Conservation (phyloP, 345 rosid genomes). For the Bruguiera gymnorhiza region DNA sequence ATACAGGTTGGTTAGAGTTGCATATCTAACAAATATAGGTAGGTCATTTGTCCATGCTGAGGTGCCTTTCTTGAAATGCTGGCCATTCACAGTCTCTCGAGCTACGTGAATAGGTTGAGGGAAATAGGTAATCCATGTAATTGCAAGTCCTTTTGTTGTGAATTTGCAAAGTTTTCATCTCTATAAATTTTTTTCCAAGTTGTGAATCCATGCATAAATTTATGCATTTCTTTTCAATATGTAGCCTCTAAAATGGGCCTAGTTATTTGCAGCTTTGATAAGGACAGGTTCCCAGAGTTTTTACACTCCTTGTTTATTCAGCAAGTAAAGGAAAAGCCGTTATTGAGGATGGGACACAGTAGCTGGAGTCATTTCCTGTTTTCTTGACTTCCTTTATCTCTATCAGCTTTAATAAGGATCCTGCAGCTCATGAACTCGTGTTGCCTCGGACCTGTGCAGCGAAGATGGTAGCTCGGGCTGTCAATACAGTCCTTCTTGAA, state of each 20-base stretch:
- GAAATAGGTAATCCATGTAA: background rate
- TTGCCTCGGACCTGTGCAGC: constrained; percentile 23
- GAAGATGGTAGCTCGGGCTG: too few species aligned
- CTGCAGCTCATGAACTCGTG: constrained; percentile 41
- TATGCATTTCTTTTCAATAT: background rate
- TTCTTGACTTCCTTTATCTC: constrained; percentile 58
- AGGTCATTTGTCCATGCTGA: too few species aligned
- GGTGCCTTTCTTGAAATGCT: background rate
- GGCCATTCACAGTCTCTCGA: too few species aligned
- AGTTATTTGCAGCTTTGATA: background rate
- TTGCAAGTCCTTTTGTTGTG: background rate
- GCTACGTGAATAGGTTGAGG: background rate
- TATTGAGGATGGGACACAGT: constrained; percentile 52
- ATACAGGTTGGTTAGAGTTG: too few species aligned
- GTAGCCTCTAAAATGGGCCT: background rate
- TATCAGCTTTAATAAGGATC: constrained; percentile 38
- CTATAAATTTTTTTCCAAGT: background rate
- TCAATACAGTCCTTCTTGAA: constrained; percentile 33
- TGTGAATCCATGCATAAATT: too few species aligned
- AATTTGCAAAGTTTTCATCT: background rate
- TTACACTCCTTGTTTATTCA: constrained; percentile 35
- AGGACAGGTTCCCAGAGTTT: constrained; percentile 40
- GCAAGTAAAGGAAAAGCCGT: constrained; percentile 27
- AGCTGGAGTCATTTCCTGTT: constrained; percentile 54
- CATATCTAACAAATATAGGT: too few species aligned